These are phyloP conservation scores for Aleurites moluccanus DNA, from an alignment of 441 rosid genomes.

Conservation along the genomic window DNA sequence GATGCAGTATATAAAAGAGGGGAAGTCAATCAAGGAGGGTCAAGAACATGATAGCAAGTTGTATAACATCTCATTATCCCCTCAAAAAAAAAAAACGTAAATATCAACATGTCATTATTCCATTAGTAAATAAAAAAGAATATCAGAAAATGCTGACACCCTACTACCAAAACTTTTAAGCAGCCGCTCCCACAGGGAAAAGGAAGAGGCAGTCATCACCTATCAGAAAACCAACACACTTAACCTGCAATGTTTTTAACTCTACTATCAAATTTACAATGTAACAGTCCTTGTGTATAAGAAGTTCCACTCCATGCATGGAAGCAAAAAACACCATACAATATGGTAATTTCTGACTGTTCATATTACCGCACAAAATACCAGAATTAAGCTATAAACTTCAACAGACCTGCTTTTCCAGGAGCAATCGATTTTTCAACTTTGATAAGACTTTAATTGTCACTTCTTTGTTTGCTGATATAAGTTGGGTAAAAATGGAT, in stretches of 20 bases:
- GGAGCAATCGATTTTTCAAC: slow-evolving; percentile 58
- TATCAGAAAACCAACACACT: not conserved
- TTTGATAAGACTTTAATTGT: slow-evolving; percentile 48
- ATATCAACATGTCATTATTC: not conserved
- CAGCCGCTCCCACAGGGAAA: not conserved
- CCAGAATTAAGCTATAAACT: slow-evolving; percentile 1
- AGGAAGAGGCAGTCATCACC: not conserved
- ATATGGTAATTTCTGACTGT: not conserved
- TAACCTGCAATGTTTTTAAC: not conserved
- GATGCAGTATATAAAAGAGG: slow-evolving; percentile 6
- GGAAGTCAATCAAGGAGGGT: not conserved
- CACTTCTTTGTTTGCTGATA: slow-evolving; percentile 61
- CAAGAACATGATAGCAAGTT: not conserved
- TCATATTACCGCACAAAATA: not conserved
- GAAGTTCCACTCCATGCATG: not conserved
- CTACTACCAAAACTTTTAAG: not conserved
- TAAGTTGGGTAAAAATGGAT: slow-evolving; percentile 73
- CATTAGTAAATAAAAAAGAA: not conserved
- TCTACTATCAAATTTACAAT: not conserved
- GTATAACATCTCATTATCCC: not conserved
- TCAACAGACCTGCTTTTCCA: slow-evolving; percentile 54
- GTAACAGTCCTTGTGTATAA: not conserved
- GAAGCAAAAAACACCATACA: not conserved
- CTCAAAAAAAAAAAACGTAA: not conserved
- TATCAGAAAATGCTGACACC: not conserved